Evolutionary conservation across 345 rosid genomes (phyloP).

Genomic region (Melastoma malabathricum): DNA sequence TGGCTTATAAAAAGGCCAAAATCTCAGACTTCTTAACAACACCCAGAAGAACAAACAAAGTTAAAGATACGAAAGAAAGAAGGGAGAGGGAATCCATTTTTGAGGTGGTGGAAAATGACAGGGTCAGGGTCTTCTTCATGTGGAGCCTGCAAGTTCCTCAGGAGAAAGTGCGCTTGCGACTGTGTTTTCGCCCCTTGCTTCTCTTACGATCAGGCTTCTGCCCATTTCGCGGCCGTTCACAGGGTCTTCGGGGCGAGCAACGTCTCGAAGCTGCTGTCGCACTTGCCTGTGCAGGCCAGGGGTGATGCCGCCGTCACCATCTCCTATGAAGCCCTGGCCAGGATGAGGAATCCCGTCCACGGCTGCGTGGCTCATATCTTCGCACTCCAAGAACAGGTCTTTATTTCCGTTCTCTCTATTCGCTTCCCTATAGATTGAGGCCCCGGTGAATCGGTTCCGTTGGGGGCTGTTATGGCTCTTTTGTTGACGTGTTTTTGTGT

Average conservation of each 20-base stretch:
- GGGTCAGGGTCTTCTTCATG: conserved; percentile 65
- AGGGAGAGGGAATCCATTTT: conserved; percentile 10
- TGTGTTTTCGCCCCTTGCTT: conserved; percentile 72
- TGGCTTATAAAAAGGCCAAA: conserved; percentile 32
- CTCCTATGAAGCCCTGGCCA: conserved; percentile 58
- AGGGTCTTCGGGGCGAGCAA: conserved; percentile 76
- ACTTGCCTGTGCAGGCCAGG: conserved; percentile 34
- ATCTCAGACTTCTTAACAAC: conserved; percentile 17
- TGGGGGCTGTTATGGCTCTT: background rate
- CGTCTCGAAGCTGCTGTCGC: conserved; percentile 45
- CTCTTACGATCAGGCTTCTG: conserved; percentile 48
- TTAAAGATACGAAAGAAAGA: too few relatives aligned
- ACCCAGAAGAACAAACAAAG: conserved; percentile 7
- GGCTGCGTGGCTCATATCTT: conserved; percentile 61
- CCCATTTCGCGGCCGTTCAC: conserved; percentile 64
- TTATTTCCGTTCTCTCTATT: conserved; percentile 2
- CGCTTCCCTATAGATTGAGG: too few relatives aligned
- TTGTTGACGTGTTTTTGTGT: background rate
- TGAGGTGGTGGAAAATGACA: conserved; percentile 40
- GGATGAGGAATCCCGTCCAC: conserved; percentile 42
- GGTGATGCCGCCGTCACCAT: conserved; percentile 54
- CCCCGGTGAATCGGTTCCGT: too few relatives aligned
- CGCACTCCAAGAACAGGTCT: conserved; percentile 63
- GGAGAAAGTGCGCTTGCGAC: conserved; percentile 55
- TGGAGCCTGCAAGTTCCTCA: conserved; percentile 74